Conservation (phyloP, 2,329 filamentous ascomycete species). For the Trichothecium sympodiale region DNA sequence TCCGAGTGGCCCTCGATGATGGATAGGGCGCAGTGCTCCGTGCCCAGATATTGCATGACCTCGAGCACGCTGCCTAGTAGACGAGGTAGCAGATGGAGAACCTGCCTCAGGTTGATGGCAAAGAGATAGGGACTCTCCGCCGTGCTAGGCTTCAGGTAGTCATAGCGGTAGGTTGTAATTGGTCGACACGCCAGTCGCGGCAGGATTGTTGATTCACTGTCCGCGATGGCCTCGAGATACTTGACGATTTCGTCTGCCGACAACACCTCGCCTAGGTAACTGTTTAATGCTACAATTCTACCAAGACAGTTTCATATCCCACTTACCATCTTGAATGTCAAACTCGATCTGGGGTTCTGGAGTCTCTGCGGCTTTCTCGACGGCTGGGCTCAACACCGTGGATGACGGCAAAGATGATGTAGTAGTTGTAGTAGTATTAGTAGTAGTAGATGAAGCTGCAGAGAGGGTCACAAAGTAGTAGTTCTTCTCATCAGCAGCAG, state of each 20-base stretch:
- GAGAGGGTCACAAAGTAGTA: too few relatives aligned
- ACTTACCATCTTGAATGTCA: too few relatives aligned
- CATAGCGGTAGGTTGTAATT: neutral
- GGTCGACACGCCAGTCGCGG: neutral
- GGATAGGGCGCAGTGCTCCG: conserved; percentile 37
- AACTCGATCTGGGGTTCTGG: too few relatives aligned
- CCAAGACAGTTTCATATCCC: too few relatives aligned
- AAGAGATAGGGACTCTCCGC: conserved; percentile 32
- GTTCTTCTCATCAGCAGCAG: too few relatives aligned
- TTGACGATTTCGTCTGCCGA: neutral
- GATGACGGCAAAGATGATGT: too few relatives aligned
- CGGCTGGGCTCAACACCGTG: too few relatives aligned
- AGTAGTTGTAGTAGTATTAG: too few relatives aligned
- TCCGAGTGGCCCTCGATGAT: conserved; percentile 44
- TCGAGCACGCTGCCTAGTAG: conserved; percentile 41
- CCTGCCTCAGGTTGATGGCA: conserved; percentile 38
- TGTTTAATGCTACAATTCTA: too few relatives aligned
- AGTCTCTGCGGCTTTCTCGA: too few relatives aligned
- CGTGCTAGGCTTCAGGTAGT: neutral
- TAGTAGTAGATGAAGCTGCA: too few relatives aligned
- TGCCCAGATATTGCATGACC: conserved; percentile 36
- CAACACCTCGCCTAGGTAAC: too few relatives aligned
- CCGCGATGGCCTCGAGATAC: conserved; percentile 1
- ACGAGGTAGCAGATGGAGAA: conserved; percentile 31
- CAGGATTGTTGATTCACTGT: neutral